Evolutionary conservation across 2,329 filamentous ascomycete species (phyloP).

Genomic region (Claviceps africana): DNA sequence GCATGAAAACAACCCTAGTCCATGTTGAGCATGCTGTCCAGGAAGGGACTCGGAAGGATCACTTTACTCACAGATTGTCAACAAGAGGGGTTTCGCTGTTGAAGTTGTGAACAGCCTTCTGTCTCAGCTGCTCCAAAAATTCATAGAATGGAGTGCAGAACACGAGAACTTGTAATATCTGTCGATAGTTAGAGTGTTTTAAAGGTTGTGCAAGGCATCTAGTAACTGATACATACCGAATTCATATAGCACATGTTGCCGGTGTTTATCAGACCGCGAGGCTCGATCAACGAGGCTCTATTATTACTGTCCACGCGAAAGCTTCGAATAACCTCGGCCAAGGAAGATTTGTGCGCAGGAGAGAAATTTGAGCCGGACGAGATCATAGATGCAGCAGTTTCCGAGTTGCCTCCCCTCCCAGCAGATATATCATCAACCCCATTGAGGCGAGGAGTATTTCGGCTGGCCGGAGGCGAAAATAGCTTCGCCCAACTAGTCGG

Average conservation of each 20-base stretch:
- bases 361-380: conserved; percentile 22
- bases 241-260: conserved; percentile 99
- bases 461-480: conserved; percentile 19
- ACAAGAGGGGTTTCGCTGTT: conserved; percentile 89
- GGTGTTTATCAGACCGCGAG: conserved; percentile 85
- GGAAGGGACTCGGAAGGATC: background rate
- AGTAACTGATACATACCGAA: conserved; percentile 53
- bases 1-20: conserved; percentile 81
- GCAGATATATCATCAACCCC: conserved; percentile 15
- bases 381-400: conserved; percentile 4
- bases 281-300: conserved; percentile 74
- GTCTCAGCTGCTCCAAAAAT: conserved; percentile 77
- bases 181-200: conserved; percentile 19
- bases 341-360: conserved; percentile 38
- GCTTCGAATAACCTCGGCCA: conserved; percentile 62
- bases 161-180: conserved; percentile 91
- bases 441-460: conserved; percentile 8
- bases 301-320: conserved; percentile 53
- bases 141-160: conserved; percentile 92
- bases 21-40: background rate
- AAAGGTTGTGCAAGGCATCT: background rate
- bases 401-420: conserved; percentile 14
- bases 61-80: conserved; percentile 64
- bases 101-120: conserved; percentile 76
- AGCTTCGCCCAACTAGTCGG: conserved; percentile 28